phyloP scores from a whole-genome alignment of 2,329 filamentous ascomycete species.

The Colletotrichum shisoi region DNA sequence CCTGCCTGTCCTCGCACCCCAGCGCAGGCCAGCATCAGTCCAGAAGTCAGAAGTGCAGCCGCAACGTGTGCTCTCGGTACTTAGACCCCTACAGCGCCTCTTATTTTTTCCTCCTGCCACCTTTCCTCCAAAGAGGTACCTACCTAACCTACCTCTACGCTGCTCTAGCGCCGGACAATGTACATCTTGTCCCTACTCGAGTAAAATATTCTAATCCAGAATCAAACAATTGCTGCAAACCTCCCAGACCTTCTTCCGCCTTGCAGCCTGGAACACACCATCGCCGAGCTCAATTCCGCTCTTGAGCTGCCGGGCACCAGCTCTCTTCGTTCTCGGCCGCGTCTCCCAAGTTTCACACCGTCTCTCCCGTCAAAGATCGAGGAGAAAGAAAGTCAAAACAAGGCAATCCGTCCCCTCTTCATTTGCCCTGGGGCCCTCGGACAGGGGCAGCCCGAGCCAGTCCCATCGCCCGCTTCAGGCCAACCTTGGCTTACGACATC shows the following conservation, averaged over 20 bases:
- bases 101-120: not conserved
- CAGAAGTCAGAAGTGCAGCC: too few relatives aligned
- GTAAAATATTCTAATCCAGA: not conserved
- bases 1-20: not conserved
- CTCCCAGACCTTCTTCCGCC: not conserved
- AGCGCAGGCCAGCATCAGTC: not conserved
- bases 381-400: conserved; percentile 24
- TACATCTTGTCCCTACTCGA: conserved; percentile 7
- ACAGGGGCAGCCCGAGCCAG: conserved; percentile 33
- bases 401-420: conserved; percentile 12
- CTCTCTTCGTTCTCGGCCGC: not conserved
- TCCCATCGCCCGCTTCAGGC: conserved; percentile 20
- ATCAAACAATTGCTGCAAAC: conserved; percentile 17
- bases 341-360: conserved; percentile 7
- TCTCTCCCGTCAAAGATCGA: conserved; percentile 1
- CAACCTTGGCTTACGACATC: conserved; percentile 28
- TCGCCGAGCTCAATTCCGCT: conserved; percentile 11
- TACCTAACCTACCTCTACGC: not conserved
- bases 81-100: conserved; percentile 22
- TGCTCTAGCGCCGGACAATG: not conserved
- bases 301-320: not conserved
- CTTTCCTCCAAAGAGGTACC: not conserved
- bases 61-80: conserved; percentile 24
- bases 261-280: conserved; percentile 27
- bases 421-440: conserved; percentile 16